Conservation (phyloP, 2,329 filamentous ascomycete species). For the Thelonectria discophora region DNA sequence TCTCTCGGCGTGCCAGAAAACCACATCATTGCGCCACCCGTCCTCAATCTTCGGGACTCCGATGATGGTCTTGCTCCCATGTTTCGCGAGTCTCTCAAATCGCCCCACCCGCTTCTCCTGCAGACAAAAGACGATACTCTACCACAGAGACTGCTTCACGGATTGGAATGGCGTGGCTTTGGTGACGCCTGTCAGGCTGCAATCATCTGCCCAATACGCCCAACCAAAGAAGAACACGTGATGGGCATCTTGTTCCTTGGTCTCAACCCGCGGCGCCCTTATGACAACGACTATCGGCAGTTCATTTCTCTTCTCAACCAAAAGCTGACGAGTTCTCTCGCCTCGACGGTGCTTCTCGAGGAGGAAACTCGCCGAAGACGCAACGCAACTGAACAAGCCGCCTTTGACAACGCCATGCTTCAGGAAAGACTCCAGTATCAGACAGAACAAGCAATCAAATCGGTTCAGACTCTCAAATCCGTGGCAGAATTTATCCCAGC, state of each 20-base stretch:
- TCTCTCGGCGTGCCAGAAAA: conserved; percentile 55
- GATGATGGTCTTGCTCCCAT: conserved; percentile 51
- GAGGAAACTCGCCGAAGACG: conserved; percentile 71
- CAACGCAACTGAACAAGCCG: conserved; percentile 64
- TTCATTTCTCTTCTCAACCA: conserved; percentile 66
- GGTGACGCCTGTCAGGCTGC: conserved; percentile 71
- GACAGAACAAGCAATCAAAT: conserved; percentile 59
- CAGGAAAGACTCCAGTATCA: conserved; percentile 70
- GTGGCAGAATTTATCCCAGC: conserved; percentile 79
- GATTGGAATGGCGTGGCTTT: conserved; percentile 70
- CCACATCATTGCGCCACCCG: conserved; percentile 53
- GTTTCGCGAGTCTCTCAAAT: conserved; percentile 51
- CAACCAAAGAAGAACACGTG: conserved; percentile 69
- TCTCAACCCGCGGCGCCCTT: conserved; percentile 75
- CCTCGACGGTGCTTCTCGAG: conserved; percentile 75
- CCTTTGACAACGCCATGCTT: conserved; percentile 72
- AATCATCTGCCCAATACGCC: conserved; percentile 75
- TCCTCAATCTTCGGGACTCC: conserved; percentile 48
- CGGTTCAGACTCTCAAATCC: conserved; percentile 71
- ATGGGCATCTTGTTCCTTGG: conserved; percentile 75
- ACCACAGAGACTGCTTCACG: conserved; percentile 65
- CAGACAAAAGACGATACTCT: conserved; percentile 61
- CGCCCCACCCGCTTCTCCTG: conserved; percentile 51
- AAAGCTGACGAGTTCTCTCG: conserved; percentile 72
- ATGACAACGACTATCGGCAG: conserved; percentile 76